phyloP scores from a whole-genome alignment of 1,284 basidiomycete genomes.

The Neonothopanus nambi region DNA sequence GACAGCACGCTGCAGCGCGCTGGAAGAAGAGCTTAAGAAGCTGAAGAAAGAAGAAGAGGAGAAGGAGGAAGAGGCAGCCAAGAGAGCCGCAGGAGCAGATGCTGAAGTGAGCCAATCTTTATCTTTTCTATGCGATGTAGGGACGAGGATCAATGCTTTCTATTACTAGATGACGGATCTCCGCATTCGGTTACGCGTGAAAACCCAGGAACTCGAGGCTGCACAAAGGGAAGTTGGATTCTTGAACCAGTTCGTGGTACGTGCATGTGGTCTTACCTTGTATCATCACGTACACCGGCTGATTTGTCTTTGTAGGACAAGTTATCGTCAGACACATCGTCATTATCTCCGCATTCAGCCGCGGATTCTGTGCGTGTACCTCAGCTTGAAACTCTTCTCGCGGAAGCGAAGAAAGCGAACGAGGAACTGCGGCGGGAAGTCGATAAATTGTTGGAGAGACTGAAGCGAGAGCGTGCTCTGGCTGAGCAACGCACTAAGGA shows the following conservation, averaged over 20 bases:
- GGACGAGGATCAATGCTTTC: conserved; percentile 6
- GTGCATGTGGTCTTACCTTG: neutral
- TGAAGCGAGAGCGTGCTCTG: conserved; percentile 24
- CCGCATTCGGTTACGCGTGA: conserved; percentile 43
- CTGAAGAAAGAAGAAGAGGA: neutral
- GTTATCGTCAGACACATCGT: conserved; percentile 5
- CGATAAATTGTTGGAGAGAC: conserved; percentile 18
- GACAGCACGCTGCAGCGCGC: neutral
- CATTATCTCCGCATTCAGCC: conserved; percentile 33
- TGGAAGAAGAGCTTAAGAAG: too few relatives aligned
- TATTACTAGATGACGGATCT: conserved; percentile 23
- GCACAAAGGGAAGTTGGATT: conserved; percentile 64
- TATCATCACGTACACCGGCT: too few relatives aligned
- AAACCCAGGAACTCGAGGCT: conserved; percentile 46
- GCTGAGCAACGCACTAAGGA: neutral
- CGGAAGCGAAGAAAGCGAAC: conserved; percentile 54
- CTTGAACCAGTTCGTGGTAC: conserved; percentile 53
- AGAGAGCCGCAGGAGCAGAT: neutral
- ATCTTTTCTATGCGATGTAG: neutral
- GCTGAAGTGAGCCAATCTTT: neutral
- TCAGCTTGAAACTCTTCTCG: conserved; percentile 59
- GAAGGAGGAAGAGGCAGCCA: neutral
- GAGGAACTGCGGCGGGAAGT: conserved; percentile 44
- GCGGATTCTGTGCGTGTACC: conserved; percentile 39
- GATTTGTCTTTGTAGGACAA: neutral